Base-by-base conservation (phyloP, 139 green algal species). In the Coelastrella sp. region DNA sequence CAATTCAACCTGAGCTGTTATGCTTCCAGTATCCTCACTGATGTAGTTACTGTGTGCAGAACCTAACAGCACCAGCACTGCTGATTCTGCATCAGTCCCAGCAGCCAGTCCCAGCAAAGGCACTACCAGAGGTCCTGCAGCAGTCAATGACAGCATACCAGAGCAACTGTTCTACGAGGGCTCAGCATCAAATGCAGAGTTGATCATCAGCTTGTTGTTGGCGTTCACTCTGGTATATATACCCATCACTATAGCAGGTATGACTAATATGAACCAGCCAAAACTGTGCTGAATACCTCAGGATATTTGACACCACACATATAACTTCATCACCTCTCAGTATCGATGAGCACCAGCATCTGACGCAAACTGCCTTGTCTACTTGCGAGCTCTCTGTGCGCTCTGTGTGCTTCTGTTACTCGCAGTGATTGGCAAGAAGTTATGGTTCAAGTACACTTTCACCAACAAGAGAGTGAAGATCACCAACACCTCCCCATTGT, bases 401-500 rank as follows among this genome's bases (percentile, higher is more conserved):
- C 15, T 13, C 45, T 3, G 5, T 32, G 1, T 64, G 53, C 21
- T 7, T 32, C 21, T 5, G 6, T 32, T 64, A 15, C 48, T 11
- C 17, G 89, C 90, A 0, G 86, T 81, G 3, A 85, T 96, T 13
- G 93, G 92, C 35, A 76, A 91, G 35, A 82, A 76, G 21, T 74
- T 93, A 13, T 94, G 88, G 90, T 84, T 92, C 57, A 87, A 63
- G n/a, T 84, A 75, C 78, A 87, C 34, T 17, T 94, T 96, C 84
- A 96, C 93, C 8, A 91, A 95, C 89, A 94, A 93, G 86, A 85
- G 93, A 2, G 25, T 95, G 3, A 80, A 87, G 2, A 88, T 95
- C 51, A 85, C 37, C 23, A 94, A 93, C 86, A 94, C 78, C 5
- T 88, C 72, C 0, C 90, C 92, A 2, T 27, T 86, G 34, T 86